A percentile compares a stretch with the other conserved stretches of the same genome.
These are phyloP conservation scores for Backusella morwellensis DNA, from an alignment of 192 early-diverging fungal species.

Conservation along the genomic window DNA sequence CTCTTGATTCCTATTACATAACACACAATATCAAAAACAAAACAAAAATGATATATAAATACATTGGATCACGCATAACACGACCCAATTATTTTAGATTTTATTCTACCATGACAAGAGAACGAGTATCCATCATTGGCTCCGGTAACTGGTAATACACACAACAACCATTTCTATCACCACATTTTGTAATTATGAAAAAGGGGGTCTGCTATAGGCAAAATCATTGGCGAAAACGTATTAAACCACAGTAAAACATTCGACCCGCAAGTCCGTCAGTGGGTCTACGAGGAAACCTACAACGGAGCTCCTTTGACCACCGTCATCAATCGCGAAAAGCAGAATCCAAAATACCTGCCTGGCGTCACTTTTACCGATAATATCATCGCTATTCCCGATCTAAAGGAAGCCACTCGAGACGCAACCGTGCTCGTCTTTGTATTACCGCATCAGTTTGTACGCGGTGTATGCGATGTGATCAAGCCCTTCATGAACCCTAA, in stretches of 20 bases:
- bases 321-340: constrained; percentile 89
- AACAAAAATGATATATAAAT: background rate
- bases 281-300: constrained; percentile 92
- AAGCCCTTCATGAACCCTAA: constrained; percentile 60
- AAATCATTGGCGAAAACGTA: constrained; percentile 90
- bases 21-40: background rate
- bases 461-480: constrained; percentile 74
- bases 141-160: constrained; percentile 87
- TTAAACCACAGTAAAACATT: constrained; percentile 51
- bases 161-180: background rate
- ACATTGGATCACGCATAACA: background rate
- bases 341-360: constrained; percentile 88
- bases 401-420: constrained; percentile 68
- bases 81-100: background rate
- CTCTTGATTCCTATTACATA: background rate
- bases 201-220: constrained; percentile 90
- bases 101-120: constrained; percentile 37
- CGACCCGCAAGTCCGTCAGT: constrained; percentile 82
- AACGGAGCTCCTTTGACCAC: constrained; percentile 82
- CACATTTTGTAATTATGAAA: background rate
- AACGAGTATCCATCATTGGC: constrained; percentile 89
- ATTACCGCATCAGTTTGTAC: constrained; percentile 91
- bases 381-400: constrained; percentile 79
- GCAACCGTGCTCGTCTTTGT: constrained; percentile 94
- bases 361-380: constrained; percentile 80